Evolutionary conservation across 345 rosid genomes (phyloP), one percentile per base, ranked within the genome.

Genomic region (Mercurialis annua): DNA sequence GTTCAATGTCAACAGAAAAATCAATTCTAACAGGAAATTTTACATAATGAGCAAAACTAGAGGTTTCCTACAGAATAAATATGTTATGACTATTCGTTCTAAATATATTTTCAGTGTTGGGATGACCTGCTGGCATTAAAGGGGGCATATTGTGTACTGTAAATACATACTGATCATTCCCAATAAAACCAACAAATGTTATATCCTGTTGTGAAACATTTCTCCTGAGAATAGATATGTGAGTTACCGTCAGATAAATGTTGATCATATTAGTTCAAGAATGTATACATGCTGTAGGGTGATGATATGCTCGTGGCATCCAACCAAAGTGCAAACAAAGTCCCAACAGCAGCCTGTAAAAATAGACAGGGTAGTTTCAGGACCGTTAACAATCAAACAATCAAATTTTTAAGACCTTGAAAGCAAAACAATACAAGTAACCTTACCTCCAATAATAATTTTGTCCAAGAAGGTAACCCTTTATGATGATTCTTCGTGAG

Each of bases 251-350:
- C 83, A 84, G 73, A 81, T 40, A 85, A 81, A 81, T 84, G 84
- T 80, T 82, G 86, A 80, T 79, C 83, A 84, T 76, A 84, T 73
- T 83, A 88, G 97, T 83, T 78, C 82, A 90, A 86, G 97, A 90
- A 85, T 85, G 82, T 93, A 86, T 93, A 89, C 97, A 93, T 93
- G 97, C 94, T 86, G 86, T 93, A 93, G 40, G 96, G 98, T 68
- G 97, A 83, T 30, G 94, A 73, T 65, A 93, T 73, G 55, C 48
- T 78, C 46, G 90, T 51, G 30, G 74, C 23, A 70, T 84, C 82
- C 94, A 93, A 81, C 98, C 98, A 90, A 75, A 86, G 76, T 34
- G 94, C 77, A 73, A 93, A 93, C 72, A 77, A 79, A 29, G 76
- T 81, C 66, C 92, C 97, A 43, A 86, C 84, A 17, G 80, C 84